Evolutionary conservation across 257 asterid genomes (phyloP), one percentile per base, ranked within the genome.

Genomic region (Ehretia macrophylla): DNA sequence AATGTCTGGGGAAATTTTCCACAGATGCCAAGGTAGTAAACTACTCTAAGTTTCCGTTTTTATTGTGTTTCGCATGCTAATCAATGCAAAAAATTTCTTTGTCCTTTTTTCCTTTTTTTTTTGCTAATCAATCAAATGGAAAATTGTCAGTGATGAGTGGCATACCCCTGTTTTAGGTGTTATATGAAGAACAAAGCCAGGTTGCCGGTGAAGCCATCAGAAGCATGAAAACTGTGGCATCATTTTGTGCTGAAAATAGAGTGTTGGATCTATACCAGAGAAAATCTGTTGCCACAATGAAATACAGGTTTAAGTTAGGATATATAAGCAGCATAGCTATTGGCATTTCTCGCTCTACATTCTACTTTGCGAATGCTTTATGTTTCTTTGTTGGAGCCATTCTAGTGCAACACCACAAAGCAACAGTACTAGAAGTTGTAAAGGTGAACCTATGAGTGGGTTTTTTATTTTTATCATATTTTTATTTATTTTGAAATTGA

Each of bases 161-260:
- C 18, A 14, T n/a, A 19, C 51, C 13, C 20, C 20, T 42, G 16
- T 19, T n/a, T 19, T 51, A 56, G 60, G 60, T 35, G 18, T 32
- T 56, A 38, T 49, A 69, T 37, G 69, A 68, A 42, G 69, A 52
- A 22, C 64, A 68, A 55, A 70, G 74, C 38, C 64, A 70, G 38
- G 63, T 75, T 10, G 77, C 74, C 18, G 55, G 51, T 22, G 74
- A 70, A 58, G 80, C 80, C 0, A 57, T 75, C 51, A 62, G 76
- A 19, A 44, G 57, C 55, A 70, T 75, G 14, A 63, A 51, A 49
- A 66, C 73, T 3, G 73, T 70, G 17, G 68, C 60, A 27, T 75
- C 76, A 22, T 66, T 70, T 32, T 66, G 77, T 58, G 80, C 76
- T 17, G 74, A 70, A 21, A 49, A 62, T 11, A 70, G 62, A 56